Evolutionary conservation across 2,329 filamentous ascomycete genomes (phyloP).

Genomic region (Chaetomium globosum): DNA sequence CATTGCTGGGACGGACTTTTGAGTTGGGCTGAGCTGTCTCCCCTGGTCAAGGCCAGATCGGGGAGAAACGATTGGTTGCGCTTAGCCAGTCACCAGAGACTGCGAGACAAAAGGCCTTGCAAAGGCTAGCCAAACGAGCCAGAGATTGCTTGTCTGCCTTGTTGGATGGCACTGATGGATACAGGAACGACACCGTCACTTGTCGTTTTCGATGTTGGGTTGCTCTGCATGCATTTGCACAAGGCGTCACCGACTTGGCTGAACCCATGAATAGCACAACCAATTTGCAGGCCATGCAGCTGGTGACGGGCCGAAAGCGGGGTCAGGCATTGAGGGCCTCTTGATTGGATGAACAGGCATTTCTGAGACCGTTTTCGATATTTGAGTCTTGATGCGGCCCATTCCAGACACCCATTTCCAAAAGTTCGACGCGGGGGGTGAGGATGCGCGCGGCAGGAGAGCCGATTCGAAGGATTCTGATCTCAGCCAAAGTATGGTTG

Average conservation of each 20-base stretch:
- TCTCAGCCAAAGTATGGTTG: background rate
- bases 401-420: background rate
- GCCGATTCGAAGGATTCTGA: background rate
- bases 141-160: slow-evolving; percentile 19
- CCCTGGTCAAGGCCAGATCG: background rate
- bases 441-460: background rate
- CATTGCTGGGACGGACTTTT: slow-evolving; percentile 21
- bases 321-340: background rate
- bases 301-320: slow-evolving; percentile 20
- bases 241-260: slow-evolving; percentile 23
- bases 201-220: slow-evolving; percentile 27
- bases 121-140: background rate
- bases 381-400: background rate
- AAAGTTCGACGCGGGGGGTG: background rate
- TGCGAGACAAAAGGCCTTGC: background rate
- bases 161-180: slow-evolving; percentile 7
- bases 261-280: background rate
- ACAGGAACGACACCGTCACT: background rate
- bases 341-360: slow-evolving; percentile 19
- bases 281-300: slow-evolving; percentile 13
- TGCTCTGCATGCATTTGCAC: slow-evolving; percentile 32
- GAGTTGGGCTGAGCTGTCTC: slow-evolving; percentile 12
- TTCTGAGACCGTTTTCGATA: slow-evolving; percentile 9
- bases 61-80: slow-evolving; percentile 2
- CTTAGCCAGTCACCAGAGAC: background rate